Base-by-base conservation (phyloP, 495 filamentous ascomycete genomes). In the Pyrenula massariospora region DNA sequence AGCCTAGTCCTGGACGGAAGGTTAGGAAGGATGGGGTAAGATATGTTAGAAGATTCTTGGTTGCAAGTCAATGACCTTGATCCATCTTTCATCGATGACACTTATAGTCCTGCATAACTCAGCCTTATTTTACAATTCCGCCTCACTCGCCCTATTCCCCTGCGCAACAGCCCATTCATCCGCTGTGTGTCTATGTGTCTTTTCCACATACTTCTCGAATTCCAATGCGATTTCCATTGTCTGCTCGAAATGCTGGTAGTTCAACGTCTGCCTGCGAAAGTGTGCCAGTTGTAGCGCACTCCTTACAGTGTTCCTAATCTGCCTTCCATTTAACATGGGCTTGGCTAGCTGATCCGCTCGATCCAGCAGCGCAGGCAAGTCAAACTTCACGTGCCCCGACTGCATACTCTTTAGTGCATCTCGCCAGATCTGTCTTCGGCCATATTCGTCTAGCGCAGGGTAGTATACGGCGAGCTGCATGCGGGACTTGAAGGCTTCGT, bases 351-450 rank as follows among this genome's bases (percentile, higher is more conserved):
- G 65, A 51, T 84, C 83, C 62, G 79, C 86, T 64, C 91, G 86
- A 23, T 77, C 75, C 20, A 89, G 83, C 0, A 96, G 92, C 1
- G 76, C 67, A 58, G 74, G 77, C 0, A 74, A 75, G 54, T 79
- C 76, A 24, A 85, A 69, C n/a, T 82, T 49, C 25, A 63, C 83
- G 58, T 86, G 80, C 57, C 81, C 77, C 10, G 78, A 78, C 12
- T 82, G 73, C 10, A 90, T 87, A 20, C 80, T 79, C 25, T 87
- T 84, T 56, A 87, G 60, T 67, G 95, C 93, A 72, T 88, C 84
- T 73, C 84, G 88, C 86, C 92, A 95, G 31, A 96, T 85, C 55
- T 80, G 81, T 57, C 82, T 84, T 73, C 87, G 88, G 22, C 89
- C 90, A 61, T 86, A 85, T 21, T 73, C 64, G 2, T 80, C 83